Evolutionary conservation across 257 asterid genomes (phyloP), one percentile per base, ranked within the genome.

Genomic region (Gentiana straminea): DNA sequence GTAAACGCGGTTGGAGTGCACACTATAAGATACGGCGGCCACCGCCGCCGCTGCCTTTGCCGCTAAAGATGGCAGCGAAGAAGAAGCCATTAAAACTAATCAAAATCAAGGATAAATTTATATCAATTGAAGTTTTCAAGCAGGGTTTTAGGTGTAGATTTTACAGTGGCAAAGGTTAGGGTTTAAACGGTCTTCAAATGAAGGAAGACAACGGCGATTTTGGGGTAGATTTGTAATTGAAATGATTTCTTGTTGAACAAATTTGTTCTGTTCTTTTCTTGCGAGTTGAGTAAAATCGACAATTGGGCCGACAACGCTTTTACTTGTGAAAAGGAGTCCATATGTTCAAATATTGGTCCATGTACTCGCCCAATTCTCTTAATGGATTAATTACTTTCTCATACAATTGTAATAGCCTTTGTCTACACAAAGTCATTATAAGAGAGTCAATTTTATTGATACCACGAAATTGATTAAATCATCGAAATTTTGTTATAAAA

Each of bases 1-100:
- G 57, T 69, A 67, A 0, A 81, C 75, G 55, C 51, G 43, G 60
- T 70, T 64, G 55, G 67, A 50, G 71, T 57, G 52, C 7, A 81
- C 36, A 66, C 79, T 67, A 56, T 49, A 79, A 4, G 86, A 58
- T 13, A 77, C 69, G 57, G 82, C 80, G 48, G 70, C 35, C 49
- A 76, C 82, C 51, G 69, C 76, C 10, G 70, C 68, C 8, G 74
- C 70, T 51, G 77, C 83, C 69, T 73, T 52, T 49, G 72, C 77
- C 38, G 73, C 84, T 71, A 76, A 46, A 11, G 88, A 71, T 55
- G 84, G 55, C 52, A 78, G 64, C 53, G 73, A 77, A 24, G 86
- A 66, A 51, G 75, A 75, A 13, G 78, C 63, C 94, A 81, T 81
- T 56, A 46, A 44, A 34, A 10, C 4, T 36, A 10, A 46, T 45